phyloP scores from a whole-genome alignment of 1,139 yeast genomes.

The Hansenula sp. region DNA sequence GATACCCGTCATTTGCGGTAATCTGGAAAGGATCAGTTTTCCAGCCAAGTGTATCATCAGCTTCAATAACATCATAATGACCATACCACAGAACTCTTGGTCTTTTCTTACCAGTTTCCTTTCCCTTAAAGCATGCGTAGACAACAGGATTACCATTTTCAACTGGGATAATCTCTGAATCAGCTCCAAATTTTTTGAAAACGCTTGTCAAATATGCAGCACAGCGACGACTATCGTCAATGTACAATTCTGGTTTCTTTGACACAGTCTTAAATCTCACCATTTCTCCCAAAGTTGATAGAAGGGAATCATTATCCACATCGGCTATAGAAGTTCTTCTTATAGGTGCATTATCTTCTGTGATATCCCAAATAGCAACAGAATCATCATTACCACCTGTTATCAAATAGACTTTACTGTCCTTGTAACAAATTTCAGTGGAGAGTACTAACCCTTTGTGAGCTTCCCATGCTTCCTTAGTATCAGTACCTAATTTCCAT shows the following conservation, averaged over 20 bases:
- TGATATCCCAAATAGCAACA: conserved; percentile 54
- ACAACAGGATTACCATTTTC: conserved; percentile 76
- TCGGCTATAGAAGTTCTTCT: conserved; percentile 13
- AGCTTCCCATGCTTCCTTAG: conserved; percentile 33
- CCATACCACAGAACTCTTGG: conserved; percentile 79
- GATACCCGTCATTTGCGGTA: conserved; percentile 75
- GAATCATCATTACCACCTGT: conserved; percentile 63
- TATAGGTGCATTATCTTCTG: conserved; percentile 19
- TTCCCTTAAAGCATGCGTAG: conserved; percentile 61
- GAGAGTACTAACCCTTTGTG: conserved; percentile 33
- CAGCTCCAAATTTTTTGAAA: conserved; percentile 69
- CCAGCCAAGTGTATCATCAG: conserved; percentile 64
- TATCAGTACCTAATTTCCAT: conserved; percentile 39
- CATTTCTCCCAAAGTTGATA: conserved; percentile 55
- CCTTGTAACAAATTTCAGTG: conserved; percentile 26
- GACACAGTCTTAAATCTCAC: conserved; percentile 77
- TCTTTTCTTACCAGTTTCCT: conserved; percentile 18
- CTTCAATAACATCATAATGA: conserved; percentile 88
- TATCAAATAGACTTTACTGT: conserved; percentile 31
- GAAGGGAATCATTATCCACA: conserved; percentile 53
- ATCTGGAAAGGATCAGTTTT: conserved; percentile 71
- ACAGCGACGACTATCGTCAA: conserved; percentile 83
- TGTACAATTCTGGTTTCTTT: conserved; percentile 56
- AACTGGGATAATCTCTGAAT: conserved; percentile 67
- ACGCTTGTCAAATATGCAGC: conserved; percentile 70